Evolutionary conservation across 768 basidiomycete genomes (phyloP).

Genomic region (Galerina sulciceps): DNA sequence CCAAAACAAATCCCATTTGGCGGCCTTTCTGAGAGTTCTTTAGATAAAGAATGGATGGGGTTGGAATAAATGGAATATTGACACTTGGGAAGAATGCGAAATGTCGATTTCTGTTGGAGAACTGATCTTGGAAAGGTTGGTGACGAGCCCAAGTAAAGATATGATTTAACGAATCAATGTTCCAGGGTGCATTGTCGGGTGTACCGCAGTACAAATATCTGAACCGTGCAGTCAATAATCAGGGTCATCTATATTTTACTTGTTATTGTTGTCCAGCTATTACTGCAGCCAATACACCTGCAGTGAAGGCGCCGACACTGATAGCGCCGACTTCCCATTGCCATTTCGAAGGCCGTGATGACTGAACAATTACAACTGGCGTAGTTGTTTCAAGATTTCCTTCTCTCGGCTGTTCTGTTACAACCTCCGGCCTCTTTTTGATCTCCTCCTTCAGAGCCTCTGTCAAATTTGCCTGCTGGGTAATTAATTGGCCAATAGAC

Average conservation of each 20-base stretch:
- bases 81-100: conserved; percentile 46
- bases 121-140: conserved; percentile 51
- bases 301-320: conserved; percentile 39
- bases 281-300: conserved; percentile 36
- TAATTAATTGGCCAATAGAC: conserved; percentile 52
- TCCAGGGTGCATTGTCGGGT: conserved; percentile 56
- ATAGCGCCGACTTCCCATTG: conserved; percentile 35
- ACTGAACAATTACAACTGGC: neutral
- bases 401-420: neutral
- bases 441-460: conserved; percentile 28
- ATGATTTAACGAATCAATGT: neutral
- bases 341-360: conserved; percentile 19
- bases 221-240: neutral
- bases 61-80: conserved; percentile 64
- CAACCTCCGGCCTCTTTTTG: conserved; percentile 11
- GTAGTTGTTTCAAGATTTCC: neutral
- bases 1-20: neutral
- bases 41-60: conserved; percentile 73
- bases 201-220: conserved; percentile 47
- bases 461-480: conserved; percentile 45
- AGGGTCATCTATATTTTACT: neutral
- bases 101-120: conserved; percentile 48
- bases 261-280: conserved; percentile 30
- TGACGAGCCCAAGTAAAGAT: neutral
- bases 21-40: neutral